These are phyloP conservation scores for Alternaria ethzedia DNA, from an alignment of 2,329 filamentous ascomycete species.

Conservation along the genomic window DNA sequence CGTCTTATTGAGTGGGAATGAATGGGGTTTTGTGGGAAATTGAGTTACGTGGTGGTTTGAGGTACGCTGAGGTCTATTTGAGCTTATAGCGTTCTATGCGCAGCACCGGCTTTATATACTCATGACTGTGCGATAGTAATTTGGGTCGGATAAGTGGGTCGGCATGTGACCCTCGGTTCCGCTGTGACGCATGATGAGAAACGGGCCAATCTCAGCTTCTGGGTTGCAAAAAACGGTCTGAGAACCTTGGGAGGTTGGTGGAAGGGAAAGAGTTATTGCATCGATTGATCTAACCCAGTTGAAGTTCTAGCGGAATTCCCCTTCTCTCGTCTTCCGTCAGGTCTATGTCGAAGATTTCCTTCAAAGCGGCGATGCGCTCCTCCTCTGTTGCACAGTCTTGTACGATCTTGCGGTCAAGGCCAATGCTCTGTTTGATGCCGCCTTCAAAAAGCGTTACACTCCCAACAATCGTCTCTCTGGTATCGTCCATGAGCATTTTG, in stretches of 20 bases:
- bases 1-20: too few species aligned
- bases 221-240: too few species aligned
- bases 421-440: not conserved
- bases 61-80: too few species aligned
- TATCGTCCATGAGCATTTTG: constrained; percentile 17
- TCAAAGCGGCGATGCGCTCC: not conserved
- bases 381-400: not conserved
- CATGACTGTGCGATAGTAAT: too few species aligned
- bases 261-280: constrained; percentile 59
- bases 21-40: too few species aligned
- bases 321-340: not conserved
- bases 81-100: too few species aligned
- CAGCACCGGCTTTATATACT: too few species aligned
- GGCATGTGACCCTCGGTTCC: too few species aligned
- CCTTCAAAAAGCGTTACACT: constrained; percentile 11
- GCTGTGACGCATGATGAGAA: too few species aligned
- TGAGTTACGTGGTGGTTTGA: too few species aligned
- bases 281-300: not conserved
- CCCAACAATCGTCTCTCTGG: constrained; percentile 8
- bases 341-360: not conserved
- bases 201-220: too few species aligned
- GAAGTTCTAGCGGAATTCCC: not conserved
- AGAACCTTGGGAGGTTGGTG: constrained; percentile 69
- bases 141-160: too few species aligned
- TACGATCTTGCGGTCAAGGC: not conserved